A percentile compares a stretch with the other conserved stretches of the same genome.
phyloP scores from a whole-genome alignment of 768 basidiomycete species.

The Rickenella mellea region DNA sequence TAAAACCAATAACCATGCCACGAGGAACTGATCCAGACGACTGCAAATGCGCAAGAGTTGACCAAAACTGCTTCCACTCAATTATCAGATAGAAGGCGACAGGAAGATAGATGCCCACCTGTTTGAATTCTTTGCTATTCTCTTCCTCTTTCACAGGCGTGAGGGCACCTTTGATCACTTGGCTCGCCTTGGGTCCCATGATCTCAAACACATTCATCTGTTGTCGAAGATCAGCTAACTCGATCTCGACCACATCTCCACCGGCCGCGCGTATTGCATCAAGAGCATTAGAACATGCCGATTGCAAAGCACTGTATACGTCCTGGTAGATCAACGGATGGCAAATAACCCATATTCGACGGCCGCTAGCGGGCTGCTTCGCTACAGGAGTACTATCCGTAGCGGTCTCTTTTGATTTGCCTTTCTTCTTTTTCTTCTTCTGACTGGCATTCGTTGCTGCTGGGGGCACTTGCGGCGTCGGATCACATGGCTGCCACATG shows the following conservation, averaged over 20 bases:
- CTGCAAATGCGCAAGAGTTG: slow-evolving; percentile 46
- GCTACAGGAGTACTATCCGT: too few species aligned
- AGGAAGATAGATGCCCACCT: slow-evolving; percentile 28
- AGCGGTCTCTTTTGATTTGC: slow-evolving; percentile 20
- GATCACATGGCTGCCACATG: slow-evolving; percentile 52
- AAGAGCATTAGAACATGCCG: slow-evolving; percentile 38
- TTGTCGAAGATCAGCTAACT: slow-evolving; percentile 63
- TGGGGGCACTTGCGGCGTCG: slow-evolving; percentile 4
- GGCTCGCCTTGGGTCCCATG: slow-evolving; percentile 76
- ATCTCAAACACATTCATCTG: slow-evolving; percentile 80
- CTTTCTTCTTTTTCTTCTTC: slow-evolving; percentile 6
- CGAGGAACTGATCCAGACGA: slow-evolving; percentile 59
- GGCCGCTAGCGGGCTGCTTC: too few species aligned
- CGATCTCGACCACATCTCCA: slow-evolving; percentile 30
- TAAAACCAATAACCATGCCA: slow-evolving; percentile 71
- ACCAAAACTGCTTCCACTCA: slow-evolving; percentile 50
- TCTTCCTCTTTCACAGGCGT: slow-evolving; percentile 29
- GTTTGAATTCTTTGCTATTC: slow-evolving; percentile 43
- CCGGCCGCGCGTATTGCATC: slow-evolving; percentile 26
- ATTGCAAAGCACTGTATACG: slow-evolving; percentile 44
- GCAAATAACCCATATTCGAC: slow-evolving; percentile 64
- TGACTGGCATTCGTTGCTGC: slow-evolving; percentile 19
- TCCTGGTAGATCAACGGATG: slow-evolving; percentile 68
- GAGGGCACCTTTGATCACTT: slow-evolving; percentile 39
- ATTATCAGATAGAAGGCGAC: neutral